Evolutionary conservation across 441 rosid genomes (phyloP).

Genomic region (Arabidopsis hybrid): DNA sequence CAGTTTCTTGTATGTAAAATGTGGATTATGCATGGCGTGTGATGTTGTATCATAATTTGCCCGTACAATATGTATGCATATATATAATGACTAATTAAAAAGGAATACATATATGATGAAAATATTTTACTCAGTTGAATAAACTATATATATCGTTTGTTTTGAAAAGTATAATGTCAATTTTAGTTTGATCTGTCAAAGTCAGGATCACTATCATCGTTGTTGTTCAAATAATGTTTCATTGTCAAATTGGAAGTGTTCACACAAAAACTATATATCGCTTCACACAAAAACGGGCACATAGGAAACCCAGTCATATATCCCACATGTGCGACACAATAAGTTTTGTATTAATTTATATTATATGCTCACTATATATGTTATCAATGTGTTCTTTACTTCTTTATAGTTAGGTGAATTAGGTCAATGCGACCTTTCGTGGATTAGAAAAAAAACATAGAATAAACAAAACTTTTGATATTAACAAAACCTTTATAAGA

Average conservation of each 20-base stretch:
- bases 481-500: not conserved
- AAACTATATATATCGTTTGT: not conserved
- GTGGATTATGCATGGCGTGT: constrained; percentile 32
- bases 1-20: constrained; percentile 31
- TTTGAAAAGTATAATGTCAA: constrained; percentile 1
- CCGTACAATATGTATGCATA: constrained; percentile 9
- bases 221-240: not conserved
- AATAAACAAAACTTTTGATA: constrained; percentile 18
- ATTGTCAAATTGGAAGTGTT: constrained; percentile 12
- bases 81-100: not conserved
- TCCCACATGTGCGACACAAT: constrained; percentile 26
- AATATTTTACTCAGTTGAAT: not conserved
- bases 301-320: constrained; percentile 18
- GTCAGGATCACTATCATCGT: not conserved
- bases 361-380: not conserved
- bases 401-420: constrained; percentile 40
- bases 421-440: constrained; percentile 43
- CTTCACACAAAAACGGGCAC: not conserved
- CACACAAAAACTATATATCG: not conserved
- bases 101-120: not conserved
- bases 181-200: not conserved
- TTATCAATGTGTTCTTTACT: not conserved
- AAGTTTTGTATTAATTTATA: not conserved
- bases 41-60: constrained; percentile 16
- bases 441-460: not conserved